Conservation (phyloP, 1,284 basidiomycete species). For the Coriolopsis trogii region DNA sequence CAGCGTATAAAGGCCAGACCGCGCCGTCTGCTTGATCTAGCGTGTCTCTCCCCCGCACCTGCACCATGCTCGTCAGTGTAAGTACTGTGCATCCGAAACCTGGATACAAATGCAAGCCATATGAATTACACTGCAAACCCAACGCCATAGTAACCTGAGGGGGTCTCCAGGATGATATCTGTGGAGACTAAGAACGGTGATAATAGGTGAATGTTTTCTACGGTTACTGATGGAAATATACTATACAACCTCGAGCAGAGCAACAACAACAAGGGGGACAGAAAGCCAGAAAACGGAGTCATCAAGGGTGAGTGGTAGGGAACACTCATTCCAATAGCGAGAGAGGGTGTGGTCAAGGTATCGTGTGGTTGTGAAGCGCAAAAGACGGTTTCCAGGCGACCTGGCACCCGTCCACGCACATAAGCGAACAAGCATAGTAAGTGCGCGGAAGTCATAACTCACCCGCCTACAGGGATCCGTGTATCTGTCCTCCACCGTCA, state of each 20-base stretch:
- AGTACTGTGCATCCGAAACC: too few relatives aligned
- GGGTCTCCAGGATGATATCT: not conserved
- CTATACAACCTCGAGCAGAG: conserved; percentile 5
- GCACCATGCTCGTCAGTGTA: too few relatives aligned
- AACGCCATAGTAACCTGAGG: not conserved
- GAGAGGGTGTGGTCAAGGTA: not conserved
- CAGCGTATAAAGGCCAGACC: not conserved
- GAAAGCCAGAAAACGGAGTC: not conserved
- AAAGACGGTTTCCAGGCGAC: too few relatives aligned
- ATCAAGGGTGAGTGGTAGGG: not conserved
- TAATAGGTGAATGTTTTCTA: conserved; percentile 3
- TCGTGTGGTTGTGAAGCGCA: not conserved
- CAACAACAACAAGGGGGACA: not conserved
- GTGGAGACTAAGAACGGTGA: not conserved
- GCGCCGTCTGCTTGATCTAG: too few relatives aligned
- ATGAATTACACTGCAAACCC: not conserved
- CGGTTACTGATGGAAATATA: conserved; percentile 2
- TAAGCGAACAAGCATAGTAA: too few relatives aligned
- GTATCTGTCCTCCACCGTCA: not conserved
- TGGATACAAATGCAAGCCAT: too few relatives aligned
- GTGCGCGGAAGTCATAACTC: too few relatives aligned
- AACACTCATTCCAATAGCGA: not conserved
- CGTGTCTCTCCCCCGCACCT: too few relatives aligned
- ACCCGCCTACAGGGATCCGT: too few relatives aligned
- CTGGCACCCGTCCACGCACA: too few relatives aligned